Evolutionary conservation across 495 filamentous ascomycete genomes (phyloP).

Genomic region (Penicillium roqueforti): DNA sequence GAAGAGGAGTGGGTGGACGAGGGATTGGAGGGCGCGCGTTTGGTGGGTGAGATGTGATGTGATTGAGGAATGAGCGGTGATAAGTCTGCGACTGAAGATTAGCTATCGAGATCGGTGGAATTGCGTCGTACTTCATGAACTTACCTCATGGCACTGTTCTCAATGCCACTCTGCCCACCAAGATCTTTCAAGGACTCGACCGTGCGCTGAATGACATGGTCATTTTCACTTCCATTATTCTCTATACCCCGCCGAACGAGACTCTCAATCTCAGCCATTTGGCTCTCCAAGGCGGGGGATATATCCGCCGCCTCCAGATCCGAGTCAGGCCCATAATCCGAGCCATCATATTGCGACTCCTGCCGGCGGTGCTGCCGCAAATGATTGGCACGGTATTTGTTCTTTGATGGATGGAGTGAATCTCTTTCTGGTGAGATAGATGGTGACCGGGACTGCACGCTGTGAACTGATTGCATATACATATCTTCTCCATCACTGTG

Average conservation of each 20-base stretch:
- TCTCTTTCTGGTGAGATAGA: conserved; percentile 27
- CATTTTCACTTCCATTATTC: conserved; percentile 62
- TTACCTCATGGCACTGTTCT: conserved; percentile 75
- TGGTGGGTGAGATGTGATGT: conserved; percentile 81
- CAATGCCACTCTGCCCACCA: conserved; percentile 73
- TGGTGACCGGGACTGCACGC: conserved; percentile 29
- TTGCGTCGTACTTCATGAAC: conserved; percentile 16
- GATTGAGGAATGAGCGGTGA: conserved; percentile 82
- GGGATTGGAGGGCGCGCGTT: conserved; percentile 73
- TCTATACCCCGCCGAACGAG: conserved; percentile 69
- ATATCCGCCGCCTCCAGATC: conserved; percentile 69
- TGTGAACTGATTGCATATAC: conserved; percentile 25
- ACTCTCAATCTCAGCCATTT: conserved; percentile 73
- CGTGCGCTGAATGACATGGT: conserved; percentile 66
- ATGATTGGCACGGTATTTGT: conserved; percentile 29
- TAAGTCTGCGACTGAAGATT: conserved; percentile 54
- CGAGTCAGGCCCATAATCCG: conserved; percentile 62
- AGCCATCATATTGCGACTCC: conserved; percentile 53
- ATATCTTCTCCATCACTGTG: conserved; percentile 35
- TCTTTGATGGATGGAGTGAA: conserved; percentile 27
- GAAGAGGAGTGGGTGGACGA: conserved; percentile 64
- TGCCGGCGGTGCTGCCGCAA: conserved; percentile 42
- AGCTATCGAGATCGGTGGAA: conserved; percentile 13
- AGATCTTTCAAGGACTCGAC: conserved; percentile 72
- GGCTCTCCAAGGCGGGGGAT: conserved; percentile 65